Conservation (phyloP, 768 basidiomycete genomes). For the Galerina sulciceps region DNA sequence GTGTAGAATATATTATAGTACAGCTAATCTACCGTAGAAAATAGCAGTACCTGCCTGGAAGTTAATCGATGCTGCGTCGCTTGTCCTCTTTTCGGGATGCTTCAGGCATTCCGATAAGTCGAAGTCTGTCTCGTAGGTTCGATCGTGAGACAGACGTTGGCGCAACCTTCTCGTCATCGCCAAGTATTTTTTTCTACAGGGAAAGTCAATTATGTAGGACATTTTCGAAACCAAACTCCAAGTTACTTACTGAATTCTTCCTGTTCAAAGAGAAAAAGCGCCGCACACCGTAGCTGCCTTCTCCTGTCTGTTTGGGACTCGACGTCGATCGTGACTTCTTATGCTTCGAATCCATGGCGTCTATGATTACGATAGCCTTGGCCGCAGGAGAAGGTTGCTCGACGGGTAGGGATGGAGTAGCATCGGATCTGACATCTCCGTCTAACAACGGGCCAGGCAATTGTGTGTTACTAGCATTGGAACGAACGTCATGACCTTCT, state of each 20-base stretch:
- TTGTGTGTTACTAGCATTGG: background rate
- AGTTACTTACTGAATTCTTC: conserved; percentile 44
- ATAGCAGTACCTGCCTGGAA: background rate
- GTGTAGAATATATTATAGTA: background rate
- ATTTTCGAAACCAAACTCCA: conserved; percentile 9
- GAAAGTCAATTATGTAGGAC: background rate
- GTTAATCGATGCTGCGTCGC: conserved; percentile 38
- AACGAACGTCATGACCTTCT: background rate
- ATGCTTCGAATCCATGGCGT: conserved; percentile 56
- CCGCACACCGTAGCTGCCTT: conserved; percentile 27
- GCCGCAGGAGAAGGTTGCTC: conserved; percentile 47
- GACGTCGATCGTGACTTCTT: conserved; percentile 32
- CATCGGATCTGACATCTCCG: conserved; percentile 11
- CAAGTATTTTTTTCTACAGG: conserved; percentile 18
- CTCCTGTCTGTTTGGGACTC: conserved; percentile 18
- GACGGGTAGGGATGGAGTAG: background rate
- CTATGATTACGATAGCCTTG: conserved; percentile 66
- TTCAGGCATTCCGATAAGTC: conserved; percentile 40
- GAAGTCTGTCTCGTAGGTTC: conserved; percentile 36
- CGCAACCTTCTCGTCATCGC: conserved; percentile 12
- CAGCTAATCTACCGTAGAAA: background rate
- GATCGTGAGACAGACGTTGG: conserved; percentile 28
- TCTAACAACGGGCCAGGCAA: conserved; percentile 12
- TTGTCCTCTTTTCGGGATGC: conserved; percentile 40
- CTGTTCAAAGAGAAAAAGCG: conserved; percentile 43